Evolutionary conservation across 2,329 filamentous ascomycete species (phyloP).

Genomic region (Hypoxylon sp.): DNA sequence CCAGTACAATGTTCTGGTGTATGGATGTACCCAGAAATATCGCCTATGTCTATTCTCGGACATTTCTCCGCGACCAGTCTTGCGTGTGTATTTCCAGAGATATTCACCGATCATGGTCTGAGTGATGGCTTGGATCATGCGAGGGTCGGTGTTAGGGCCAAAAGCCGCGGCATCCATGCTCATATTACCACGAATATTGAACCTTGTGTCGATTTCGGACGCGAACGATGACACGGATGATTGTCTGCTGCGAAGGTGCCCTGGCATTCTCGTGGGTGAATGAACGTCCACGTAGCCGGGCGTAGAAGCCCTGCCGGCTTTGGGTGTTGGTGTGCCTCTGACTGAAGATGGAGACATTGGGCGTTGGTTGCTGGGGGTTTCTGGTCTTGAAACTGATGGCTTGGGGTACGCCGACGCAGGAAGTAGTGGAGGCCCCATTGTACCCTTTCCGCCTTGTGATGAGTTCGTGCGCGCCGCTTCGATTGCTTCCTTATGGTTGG

Average conservation of each 20-base stretch:
- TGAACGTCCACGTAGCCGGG: conserved; percentile 63
- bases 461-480: conserved; percentile 78
- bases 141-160: conserved; percentile 83
- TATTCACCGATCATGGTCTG: conserved; percentile 99
- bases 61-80: conserved; percentile 87
- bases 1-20: conserved; percentile 97
- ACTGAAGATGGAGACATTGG: conserved; percentile 61
- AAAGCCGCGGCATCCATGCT: conserved; percentile 69
- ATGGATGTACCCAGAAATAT: conserved; percentile 99
- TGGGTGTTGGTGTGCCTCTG: conserved; percentile 70
- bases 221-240: conserved; percentile 96
- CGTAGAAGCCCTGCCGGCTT: conserved; percentile 57
- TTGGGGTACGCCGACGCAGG: conserved; percentile 77
- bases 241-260: conserved; percentile 64
- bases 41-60: conserved; percentile 91
- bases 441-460: conserved; percentile 59
- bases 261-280: conserved; percentile 59
- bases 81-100: conserved; percentile 98
- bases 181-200: conserved; percentile 78
- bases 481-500: conserved; percentile 86
- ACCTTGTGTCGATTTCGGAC: conserved; percentile 91
- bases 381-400: conserved; percentile 64
- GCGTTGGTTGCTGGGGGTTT: conserved; percentile 68
- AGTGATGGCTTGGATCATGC: conserved; percentile 99
- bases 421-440: conserved; percentile 87